Percentiles rank a stretch among this genome's conserved stretches.
These are phyloP conservation scores for Mycena maculata DNA, from an alignment of 768 basidiomycete genomes.

Conservation along the genomic window DNA sequence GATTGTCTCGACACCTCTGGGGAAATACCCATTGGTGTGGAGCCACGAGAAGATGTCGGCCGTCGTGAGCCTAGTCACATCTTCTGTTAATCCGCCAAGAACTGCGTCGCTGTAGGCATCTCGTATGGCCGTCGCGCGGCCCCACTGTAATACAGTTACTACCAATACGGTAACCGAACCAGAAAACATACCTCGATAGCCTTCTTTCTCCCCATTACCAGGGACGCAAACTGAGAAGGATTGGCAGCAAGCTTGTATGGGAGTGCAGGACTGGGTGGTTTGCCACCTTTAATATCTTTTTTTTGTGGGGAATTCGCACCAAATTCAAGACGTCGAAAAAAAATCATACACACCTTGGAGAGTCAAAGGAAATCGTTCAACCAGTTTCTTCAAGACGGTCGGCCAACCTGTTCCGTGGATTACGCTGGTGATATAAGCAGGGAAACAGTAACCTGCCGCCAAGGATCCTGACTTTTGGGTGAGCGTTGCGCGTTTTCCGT, in stretches of 20 bases:
- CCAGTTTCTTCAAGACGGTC: slow-evolving; percentile 46
- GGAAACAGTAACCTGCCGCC: slow-evolving; percentile 16
- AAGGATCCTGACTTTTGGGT: slow-evolving; percentile 25
- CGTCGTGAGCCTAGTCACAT: slow-evolving; percentile 47
- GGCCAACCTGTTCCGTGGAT: slow-evolving; percentile 37
- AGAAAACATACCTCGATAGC: slow-evolving; percentile 57
- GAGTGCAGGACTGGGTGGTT: slow-evolving; percentile 38
- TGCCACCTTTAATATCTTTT: slow-evolving; percentile 44
- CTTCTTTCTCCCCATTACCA: slow-evolving; percentile 59
- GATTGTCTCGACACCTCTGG: slow-evolving; percentile 18
- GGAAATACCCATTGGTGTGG: slow-evolving; percentile 53
- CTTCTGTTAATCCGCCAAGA: slow-evolving; percentile 23
- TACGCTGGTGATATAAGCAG: neutral
- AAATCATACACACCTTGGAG: slow-evolving; percentile 45
- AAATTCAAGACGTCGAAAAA: neutral
- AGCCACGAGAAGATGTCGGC: slow-evolving; percentile 63
- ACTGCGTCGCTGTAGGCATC: slow-evolving; percentile 50
- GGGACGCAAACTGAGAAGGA: slow-evolving; percentile 47
- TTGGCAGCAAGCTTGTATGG: slow-evolving; percentile 56
- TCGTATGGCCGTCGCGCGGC: slow-evolving; percentile 57
- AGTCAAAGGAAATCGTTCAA: slow-evolving; percentile 57
- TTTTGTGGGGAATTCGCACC: neutral
- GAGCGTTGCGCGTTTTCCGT: slow-evolving; percentile 27
- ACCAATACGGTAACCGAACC: neutral
- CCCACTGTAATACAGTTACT: slow-evolving; percentile 51